phyloP scores from a whole-genome alignment of 179 eudicot genomes.

The Amaranthus tricolor region DNA sequence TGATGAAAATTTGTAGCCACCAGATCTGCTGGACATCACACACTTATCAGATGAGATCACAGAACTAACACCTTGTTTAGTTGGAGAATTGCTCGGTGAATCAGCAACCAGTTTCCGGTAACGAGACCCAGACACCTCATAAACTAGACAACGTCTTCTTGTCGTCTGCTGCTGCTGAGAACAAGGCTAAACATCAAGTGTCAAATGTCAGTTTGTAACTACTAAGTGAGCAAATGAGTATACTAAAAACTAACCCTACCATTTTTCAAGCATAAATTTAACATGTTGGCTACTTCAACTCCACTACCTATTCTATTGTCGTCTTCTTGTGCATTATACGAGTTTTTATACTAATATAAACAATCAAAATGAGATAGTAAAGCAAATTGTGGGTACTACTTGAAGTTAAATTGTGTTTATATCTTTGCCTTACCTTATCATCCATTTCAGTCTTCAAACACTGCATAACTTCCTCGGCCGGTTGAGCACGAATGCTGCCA shows the following conservation, averaged over 20 bases:
- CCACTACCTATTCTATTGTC: too few relatives aligned
- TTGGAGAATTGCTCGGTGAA: constrained; percentile 39
- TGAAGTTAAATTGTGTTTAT: background rate
- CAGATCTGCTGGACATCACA: constrained; percentile 32
- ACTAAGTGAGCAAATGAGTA: background rate
- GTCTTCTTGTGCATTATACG: too few relatives aligned
- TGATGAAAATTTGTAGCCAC: constrained; percentile 40
- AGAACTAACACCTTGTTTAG: constrained; percentile 31
- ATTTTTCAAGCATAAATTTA: too few relatives aligned
- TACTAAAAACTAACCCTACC: too few relatives aligned
- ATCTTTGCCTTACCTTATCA: constrained; percentile 28
- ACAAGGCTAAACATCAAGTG: constrained; percentile 28
- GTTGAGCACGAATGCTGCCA: constrained; percentile 6
- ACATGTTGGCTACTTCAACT: too few relatives aligned
- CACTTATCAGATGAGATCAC: constrained; percentile 32
- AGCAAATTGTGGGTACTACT: background rate
- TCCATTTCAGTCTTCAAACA: constrained; percentile 26
- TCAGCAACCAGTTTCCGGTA: constrained; percentile 45
- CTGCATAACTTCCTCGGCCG: constrained; percentile 27
- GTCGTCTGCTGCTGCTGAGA: constrained; percentile 53
- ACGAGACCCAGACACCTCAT: constrained; percentile 68
- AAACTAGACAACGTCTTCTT: constrained; percentile 78
- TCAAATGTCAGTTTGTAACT: constrained; percentile 4
- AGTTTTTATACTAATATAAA: background rate
- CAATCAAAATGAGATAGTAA: background rate